Evolutionary conservation across 1,139 yeast species (phyloP).

Genomic region (Yamadazyma spencermartinsiae): DNA sequence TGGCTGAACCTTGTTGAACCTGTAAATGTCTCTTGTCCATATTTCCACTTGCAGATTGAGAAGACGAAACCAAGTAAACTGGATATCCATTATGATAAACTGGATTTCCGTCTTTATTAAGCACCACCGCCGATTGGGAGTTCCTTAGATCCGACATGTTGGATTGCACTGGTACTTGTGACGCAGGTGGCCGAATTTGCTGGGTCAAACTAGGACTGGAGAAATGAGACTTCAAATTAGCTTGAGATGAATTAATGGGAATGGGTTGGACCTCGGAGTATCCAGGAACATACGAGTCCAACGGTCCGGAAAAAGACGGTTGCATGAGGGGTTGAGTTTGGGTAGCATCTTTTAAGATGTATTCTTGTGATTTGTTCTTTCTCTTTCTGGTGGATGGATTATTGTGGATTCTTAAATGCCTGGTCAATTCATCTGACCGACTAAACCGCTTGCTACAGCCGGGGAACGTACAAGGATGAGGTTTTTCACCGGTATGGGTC

Average conservation of each 20-base stretch:
- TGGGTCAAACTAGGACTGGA: not conserved
- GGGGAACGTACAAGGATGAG: constrained; percentile 69
- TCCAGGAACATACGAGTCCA: not conserved
- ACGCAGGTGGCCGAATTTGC: not conserved
- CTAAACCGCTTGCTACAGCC: constrained; percentile 69
- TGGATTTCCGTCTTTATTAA: constrained; percentile 33
- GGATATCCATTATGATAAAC: constrained; percentile 37
- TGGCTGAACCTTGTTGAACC: constrained; percentile 25
- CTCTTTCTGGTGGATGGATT: constrained; percentile 48
- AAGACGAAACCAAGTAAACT: constrained; percentile 33
- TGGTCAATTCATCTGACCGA: constrained; percentile 66
- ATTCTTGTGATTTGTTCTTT: constrained; percentile 23
- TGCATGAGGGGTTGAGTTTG: constrained; percentile 4
- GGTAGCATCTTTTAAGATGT: constrained; percentile 7
- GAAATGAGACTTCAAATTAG: not conserved
- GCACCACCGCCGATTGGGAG: constrained; percentile 31
- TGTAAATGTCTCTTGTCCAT: constrained; percentile 10
- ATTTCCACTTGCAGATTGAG: constrained; percentile 5
- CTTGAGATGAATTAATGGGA: not conserved
- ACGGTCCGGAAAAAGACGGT: not conserved
- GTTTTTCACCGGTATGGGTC: constrained; percentile 73
- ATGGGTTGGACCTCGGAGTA: not conserved
- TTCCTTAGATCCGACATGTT: constrained; percentile 14
- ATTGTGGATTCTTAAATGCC: constrained; percentile 66
- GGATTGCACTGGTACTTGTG: constrained; percentile 4